Base-by-base conservation (phyloP, 257 asterid species). In the Lavandula angustifolia region DNA sequence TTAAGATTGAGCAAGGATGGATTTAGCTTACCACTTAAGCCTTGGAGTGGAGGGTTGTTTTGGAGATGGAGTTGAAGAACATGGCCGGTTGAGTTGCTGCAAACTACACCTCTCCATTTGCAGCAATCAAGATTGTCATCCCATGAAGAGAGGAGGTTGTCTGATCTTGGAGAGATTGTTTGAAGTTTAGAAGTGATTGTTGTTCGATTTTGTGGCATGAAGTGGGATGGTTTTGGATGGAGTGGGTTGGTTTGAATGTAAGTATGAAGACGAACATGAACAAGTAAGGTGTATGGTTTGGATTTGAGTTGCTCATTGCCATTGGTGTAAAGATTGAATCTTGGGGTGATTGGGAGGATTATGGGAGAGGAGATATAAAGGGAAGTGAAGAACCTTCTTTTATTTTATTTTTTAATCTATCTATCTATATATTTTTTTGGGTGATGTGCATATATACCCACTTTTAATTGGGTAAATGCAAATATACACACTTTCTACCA, bases 1-100 rank as follows among this genome's bases (percentile, higher is more conserved):
- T 34, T 61, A 53, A 76, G 60, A 38, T 76, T 60, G 48, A 54
- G 31, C 48, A 75, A 29, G 12, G 76, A 75, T 31, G 61, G 62
- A 32, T 38, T 60, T 5, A 65, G 3, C 9, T 43, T 54, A 37
- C 73, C 79, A 0, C 3, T 13, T 3, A 75, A 12, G 41, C 8
- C 27, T 22, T 22, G 27, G 2, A 22, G 27, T 22, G 27, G 27
- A 22, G 27, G 27, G 27, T 22, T 17, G 11, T 41, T 48, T 3
- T 3, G 51, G 8, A 72, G 57, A 13, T 3, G 54, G 44, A 71
- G 71, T 1, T 49, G 46, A 18, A 31, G 38, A 9, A 64, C 71
- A 27, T 71, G 71, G 42, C 42, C 34, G 4, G 66, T 55, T n/a
- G 35, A 4, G 8, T 64, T 63, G 59, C 16, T 7, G 66, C 76